Evolutionary conservation across 805 yeast genomes (phyloP), one percentile per base, ranked within the genome.

Genomic region (Lipomyces yamadae): DNA sequence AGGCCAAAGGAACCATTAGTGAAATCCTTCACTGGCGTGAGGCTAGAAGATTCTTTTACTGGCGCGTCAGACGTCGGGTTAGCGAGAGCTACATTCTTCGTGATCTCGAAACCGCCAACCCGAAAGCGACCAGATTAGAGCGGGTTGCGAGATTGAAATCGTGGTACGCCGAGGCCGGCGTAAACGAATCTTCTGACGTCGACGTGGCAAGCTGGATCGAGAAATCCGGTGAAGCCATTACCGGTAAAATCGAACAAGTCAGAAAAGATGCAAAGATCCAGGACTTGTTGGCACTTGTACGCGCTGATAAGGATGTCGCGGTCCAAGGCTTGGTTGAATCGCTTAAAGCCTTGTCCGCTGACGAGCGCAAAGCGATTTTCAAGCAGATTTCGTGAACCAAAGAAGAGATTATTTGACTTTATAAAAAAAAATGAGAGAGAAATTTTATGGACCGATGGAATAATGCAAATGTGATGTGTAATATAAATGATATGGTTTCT

Each of bases 41-140:
- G 60, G 86, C 98, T 37, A 91, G 99, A 84, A 88, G 98, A 76
- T 91, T 85, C 87, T 95, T 95, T 88, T 95, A 91, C 95, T 95
- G 99, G 99, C 88, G 99, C 80, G 86, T 92, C 69, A 91, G 98
- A 82, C 89, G 99, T 81, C 91, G 97, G 79, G 83, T 95, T 79
- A 88, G 90, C 77, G 99, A 95, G 81, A 96, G 91, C 79, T 91
- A 92, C 79, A 82, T 94, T 77, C 81, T 92, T 78, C 87, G 85
- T 78, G 85, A 90, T 76, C 85, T 93, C 72, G 85, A 86, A 62
- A 87, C 85, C 65, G 88, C 86, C 66, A 60, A 61, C 39, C 81
- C 86, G 61, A 78, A 80, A 63, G 83, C 89, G 30, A 81, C 85
- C 24, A 87, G 93, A 78, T 82, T 92, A 67, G 97, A 93, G 79